Percentiles rank a stretch among this genome's conserved stretches.
phyloP scores from a whole-genome alignment of 2,329 filamentous ascomycete genomes.

The Passalora sequoiae region DNA sequence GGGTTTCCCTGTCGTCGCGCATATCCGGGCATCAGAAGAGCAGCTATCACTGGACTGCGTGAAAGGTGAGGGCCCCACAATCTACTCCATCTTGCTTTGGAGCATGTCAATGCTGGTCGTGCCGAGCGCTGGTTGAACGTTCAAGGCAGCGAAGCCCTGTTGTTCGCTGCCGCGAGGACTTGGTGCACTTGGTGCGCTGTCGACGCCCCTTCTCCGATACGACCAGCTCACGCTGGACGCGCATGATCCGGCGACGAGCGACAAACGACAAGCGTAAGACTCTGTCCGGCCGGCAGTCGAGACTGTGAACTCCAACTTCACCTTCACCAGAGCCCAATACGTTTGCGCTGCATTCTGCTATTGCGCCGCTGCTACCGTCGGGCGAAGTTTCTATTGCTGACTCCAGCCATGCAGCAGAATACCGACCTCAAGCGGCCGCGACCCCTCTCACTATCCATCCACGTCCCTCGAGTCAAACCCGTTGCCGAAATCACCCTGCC shows the following conservation, averaged over 20 bases:
- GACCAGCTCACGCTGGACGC: not conserved
- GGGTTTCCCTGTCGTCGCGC: not conserved
- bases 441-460: constrained; percentile 13
- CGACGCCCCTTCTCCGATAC: not conserved
- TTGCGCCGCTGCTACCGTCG: not conserved
- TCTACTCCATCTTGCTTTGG: not conserved
- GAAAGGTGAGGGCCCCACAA: constrained; percentile 4
- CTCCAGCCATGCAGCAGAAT: constrained; percentile 8
- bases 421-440: constrained; percentile 5
- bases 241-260: not conserved
- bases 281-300: not conserved
- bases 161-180: not conserved
- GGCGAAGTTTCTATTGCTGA: constrained; percentile 4
- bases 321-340: constrained; percentile 1
- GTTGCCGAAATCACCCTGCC: constrained; percentile 18
- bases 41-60: too few relatives aligned
- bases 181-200: not conserved
- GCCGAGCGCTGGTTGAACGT: not conserved
- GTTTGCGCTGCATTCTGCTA: constrained; percentile 3
- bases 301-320: not conserved
- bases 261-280: not conserved
- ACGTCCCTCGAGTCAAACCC: constrained; percentile 22
- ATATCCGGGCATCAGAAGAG: not conserved
- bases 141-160: constrained; percentile 5
- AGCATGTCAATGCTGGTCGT: not conserved